Conservation (phyloP, 352 stramenopile species). For the Phytophthora rubi region DNA sequence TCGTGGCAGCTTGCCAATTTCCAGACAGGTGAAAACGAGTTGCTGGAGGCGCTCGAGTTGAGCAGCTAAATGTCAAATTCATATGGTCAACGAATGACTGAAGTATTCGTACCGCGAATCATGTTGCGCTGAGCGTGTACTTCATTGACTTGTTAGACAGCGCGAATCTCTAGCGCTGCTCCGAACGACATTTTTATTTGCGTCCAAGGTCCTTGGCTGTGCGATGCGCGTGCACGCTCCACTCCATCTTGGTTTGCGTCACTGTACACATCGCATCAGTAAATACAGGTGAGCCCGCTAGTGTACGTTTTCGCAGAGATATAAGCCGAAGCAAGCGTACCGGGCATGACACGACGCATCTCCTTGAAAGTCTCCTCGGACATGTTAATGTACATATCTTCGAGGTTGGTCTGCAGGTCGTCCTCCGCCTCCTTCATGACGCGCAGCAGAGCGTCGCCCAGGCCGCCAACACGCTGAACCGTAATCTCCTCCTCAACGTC, state of each 20-base stretch:
- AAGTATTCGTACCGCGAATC: constrained; percentile 13
- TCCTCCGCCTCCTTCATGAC: constrained; percentile 86
- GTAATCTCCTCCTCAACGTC: constrained; percentile 62
- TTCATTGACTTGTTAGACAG: constrained; percentile 15
- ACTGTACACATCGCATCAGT: constrained; percentile 40
- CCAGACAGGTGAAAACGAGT: constrained; percentile 64
- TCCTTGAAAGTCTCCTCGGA: constrained; percentile 94
- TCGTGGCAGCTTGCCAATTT: constrained; percentile 84
- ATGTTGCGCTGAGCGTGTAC: constrained; percentile 19
- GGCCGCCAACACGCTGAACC: constrained; percentile 42
- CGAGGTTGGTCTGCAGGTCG: constrained; percentile 87
- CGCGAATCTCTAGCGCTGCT: background rate
- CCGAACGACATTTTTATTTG: constrained; percentile 51
- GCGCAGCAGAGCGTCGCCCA: constrained; percentile 74
- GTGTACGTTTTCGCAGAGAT: background rate
- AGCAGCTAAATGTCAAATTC: constrained; percentile 17
- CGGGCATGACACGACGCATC: constrained; percentile 95
- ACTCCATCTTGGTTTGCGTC: constrained; percentile 91
- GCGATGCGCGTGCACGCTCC: constrained; percentile 84
- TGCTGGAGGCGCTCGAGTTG: constrained; percentile 55
- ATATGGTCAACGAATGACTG: constrained; percentile 7
- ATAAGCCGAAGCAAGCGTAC: constrained; percentile 29
- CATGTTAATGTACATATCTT: constrained; percentile 97
- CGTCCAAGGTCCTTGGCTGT: constrained; percentile 76
- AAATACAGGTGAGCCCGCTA: constrained; percentile 4